These are phyloP conservation scores for Eimeria tenella DNA, from an alignment of 169 alveolate species.

Conservation along the genomic window DNA sequence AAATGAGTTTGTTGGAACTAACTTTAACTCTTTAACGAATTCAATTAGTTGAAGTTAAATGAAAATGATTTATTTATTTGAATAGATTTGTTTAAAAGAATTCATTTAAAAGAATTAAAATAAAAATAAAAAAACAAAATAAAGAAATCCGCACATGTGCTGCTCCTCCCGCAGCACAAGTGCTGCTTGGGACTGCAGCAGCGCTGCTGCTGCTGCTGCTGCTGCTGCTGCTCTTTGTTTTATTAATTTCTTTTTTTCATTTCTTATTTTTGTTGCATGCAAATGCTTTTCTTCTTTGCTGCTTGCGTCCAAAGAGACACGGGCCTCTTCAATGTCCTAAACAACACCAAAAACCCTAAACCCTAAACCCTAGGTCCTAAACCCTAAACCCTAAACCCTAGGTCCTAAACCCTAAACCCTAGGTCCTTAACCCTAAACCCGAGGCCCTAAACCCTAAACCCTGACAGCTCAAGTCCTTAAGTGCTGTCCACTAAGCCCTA, in stretches of 20 bases:
- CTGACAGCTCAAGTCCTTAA: no score
- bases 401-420: not conserved
- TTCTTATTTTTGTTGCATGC: slow-evolving; percentile 2
- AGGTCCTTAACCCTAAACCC: not conserved
- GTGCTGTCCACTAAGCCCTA: not conserved
- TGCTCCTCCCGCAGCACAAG: slow-evolving; percentile 15
- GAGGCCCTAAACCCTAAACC: not conserved
- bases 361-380: not conserved
- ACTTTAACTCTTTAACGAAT: no score
- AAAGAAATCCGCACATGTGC: not conserved
- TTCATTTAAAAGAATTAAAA: not conserved
- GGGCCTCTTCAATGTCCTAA: not conserved
- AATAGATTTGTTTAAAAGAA: not conserved
- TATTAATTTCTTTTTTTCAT: not conserved
- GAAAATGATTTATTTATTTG: not conserved
- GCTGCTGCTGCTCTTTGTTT: not conserved
- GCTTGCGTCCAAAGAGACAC: not conserved
- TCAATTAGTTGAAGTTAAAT: not conserved
- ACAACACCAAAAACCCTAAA: not conserved
- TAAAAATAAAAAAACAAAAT: not conserved
- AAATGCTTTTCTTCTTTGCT: not conserved
- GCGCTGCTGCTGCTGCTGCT: not conserved
- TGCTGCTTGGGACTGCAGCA: slow-evolving; percentile 1
- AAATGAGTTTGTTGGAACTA: no score
- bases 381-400: not conserved